Percentiles rank a stretch among this genome's conserved stretches.
These are phyloP conservation scores for Scenedesmus sp. DNA, from an alignment of 163 green algal species.

Conservation along the genomic window DNA sequence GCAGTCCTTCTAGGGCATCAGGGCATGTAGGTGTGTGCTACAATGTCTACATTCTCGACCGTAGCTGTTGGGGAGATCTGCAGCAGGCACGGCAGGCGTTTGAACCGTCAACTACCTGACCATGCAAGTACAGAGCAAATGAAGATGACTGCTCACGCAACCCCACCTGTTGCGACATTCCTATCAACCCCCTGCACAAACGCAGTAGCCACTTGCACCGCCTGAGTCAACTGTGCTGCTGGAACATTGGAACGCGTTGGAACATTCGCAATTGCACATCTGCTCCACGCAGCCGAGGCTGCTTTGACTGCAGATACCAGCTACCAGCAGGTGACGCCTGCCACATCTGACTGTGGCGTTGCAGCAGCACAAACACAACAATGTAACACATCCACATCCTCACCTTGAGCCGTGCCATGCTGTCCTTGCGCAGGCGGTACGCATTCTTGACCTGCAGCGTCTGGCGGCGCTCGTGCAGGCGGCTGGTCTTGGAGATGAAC, in stretches of 20 bases:
- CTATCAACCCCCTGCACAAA: no score
- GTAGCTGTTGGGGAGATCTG: constrained; percentile 38
- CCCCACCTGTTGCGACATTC: neutral
- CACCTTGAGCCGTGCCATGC: constrained; percentile 44
- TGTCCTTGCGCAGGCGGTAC: constrained; percentile 32
- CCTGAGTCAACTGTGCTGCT: no score
- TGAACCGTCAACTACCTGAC: neutral
- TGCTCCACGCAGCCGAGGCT: neutral
- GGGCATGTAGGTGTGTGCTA: constrained; percentile 22
- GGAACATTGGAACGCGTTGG: no score
- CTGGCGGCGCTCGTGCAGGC: constrained; percentile 13
- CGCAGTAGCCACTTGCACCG: no score
- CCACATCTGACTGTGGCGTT: no score
- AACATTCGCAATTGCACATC: neutral
- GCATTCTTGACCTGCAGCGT: constrained; percentile 50
- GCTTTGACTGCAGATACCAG: neutral
- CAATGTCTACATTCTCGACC: constrained; percentile 34
- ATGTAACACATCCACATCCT: neutral
- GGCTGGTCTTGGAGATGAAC: constrained; percentile 23
- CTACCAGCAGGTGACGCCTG: neutral
- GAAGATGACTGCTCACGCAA: neutral
- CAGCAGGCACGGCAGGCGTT: neutral
- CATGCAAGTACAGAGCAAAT: neutral
- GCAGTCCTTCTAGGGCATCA: neutral
- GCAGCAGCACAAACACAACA: neutral